Evolutionary conservation across 192 early-diverging fungal genomes (phyloP), one percentile per base, ranked within the genome.

Genomic region (Gryganskiella cystojenkinii): DNA sequence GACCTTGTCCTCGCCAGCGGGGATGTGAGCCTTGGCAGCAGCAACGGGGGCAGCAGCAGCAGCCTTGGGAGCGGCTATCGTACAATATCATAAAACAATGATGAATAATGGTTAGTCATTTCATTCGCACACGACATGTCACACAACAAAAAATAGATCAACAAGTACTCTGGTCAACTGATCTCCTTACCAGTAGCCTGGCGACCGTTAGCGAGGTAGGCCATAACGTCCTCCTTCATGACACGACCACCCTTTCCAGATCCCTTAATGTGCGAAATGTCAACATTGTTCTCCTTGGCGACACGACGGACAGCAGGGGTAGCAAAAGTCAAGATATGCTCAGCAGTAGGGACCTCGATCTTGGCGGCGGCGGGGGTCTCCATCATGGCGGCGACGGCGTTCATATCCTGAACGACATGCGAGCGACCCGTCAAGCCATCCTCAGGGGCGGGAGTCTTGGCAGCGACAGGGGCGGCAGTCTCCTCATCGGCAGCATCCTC

Each of bases 301-400:
- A 99, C 70, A 43, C 93, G 81, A 25, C 96, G 84, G 27, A 99
- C 96, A 7, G 96, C 95, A 5, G 97, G 96, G 14, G 95, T 96
- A 17, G 94, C 91, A 49, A 95, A 88, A 11, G 71, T 80, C 20
- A 78, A 22, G 40, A 81, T 68, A 53, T 66, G 67, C 22, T 68
- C 79, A 61, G 70, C 68, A 43, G 71, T 79, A 24, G 64, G 67
- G 13, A 37, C 24, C 44, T 43, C 67, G 42, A 56, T 19, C 20
- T 44, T 55, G 14, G 24, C 66, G 8, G 47, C 45, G 27, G 53
- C 42, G 33, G 58, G 4, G 20, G 5, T 52, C 28, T 70, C 71
- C 59, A 62, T 81, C 71, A 66, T 75, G 53, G 73, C 64, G 13
- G 67, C 58, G 20, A 65, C 74, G 10, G 81, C 75, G 43, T 79